These are phyloP conservation scores for Penicillium robsamsonii DNA, from an alignment of 495 filamentous ascomycete species.

Conservation along the genomic window DNA sequence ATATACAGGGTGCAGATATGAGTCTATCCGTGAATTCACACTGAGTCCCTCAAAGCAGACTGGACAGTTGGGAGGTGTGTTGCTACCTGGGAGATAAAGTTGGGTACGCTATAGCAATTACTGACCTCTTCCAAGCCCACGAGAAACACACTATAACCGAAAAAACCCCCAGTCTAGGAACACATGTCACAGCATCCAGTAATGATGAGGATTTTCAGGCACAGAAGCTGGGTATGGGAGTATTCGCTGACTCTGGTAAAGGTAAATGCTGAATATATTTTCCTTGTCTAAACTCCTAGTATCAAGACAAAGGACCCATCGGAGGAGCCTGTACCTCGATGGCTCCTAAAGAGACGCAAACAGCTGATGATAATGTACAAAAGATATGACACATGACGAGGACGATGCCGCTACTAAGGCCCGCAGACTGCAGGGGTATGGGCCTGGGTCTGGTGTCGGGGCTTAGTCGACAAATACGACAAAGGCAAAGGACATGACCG, in stretches of 20 bases:
- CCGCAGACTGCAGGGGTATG: constrained; percentile 61
- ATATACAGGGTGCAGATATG: constrained; percentile 49
- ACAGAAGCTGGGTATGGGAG: constrained; percentile 32
- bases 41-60: constrained; percentile 51
- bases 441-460: constrained; percentile 55
- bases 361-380: constrained; percentile 49
- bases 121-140: constrained; percentile 18
- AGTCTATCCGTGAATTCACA: constrained; percentile 52
- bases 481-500: constrained; percentile 13
- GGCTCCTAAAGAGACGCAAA: constrained; percentile 26
- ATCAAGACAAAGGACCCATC: constrained; percentile 27
- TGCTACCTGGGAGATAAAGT: neutral
- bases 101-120: neutral
- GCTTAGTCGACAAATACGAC: constrained; percentile 36
- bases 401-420: constrained; percentile 39
- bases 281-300: constrained; percentile 36
- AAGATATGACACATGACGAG: constrained; percentile 37
- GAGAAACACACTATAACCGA: constrained; percentile 34
- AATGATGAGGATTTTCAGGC: constrained; percentile 29
- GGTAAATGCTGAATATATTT: constrained; percentile 36
- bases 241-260: constrained; percentile 27
- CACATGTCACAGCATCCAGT: constrained; percentile 9
- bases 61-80: constrained; percentile 59
- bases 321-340: constrained; percentile 8
- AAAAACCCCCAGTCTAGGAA: constrained; percentile 16